Percentiles rank a stretch among this genome's conserved stretches.
phyloP scores from a whole-genome alignment of 1,139 yeast species.

The Komagataea norvegica region DNA sequence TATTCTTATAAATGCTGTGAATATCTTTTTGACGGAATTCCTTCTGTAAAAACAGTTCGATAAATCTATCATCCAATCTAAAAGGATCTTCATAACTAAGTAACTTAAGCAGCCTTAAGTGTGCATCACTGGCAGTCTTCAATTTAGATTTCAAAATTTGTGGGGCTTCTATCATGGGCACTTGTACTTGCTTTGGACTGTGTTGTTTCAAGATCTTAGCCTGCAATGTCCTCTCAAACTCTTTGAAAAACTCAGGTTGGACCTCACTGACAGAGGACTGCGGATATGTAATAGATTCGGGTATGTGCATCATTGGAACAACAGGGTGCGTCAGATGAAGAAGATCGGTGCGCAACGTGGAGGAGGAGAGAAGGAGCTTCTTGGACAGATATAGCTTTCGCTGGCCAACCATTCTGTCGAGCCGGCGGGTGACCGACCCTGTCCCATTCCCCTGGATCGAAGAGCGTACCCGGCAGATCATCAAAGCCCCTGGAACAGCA shows the following conservation, averaged over 20 bases:
- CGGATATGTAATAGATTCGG: background rate
- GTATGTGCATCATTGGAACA: background rate
- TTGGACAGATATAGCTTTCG: slow-evolving; percentile 10
- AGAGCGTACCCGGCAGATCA: slow-evolving; percentile 1
- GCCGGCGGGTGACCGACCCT: slow-evolving; percentile 1
- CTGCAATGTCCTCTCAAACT: slow-evolving; percentile 5
- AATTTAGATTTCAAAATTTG: slow-evolving; percentile 3
- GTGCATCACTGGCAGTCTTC: slow-evolving; percentile 15
- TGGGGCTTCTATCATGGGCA: background rate
- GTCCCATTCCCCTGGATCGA: background rate
- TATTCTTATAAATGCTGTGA: background rate
- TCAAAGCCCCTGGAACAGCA: background rate
- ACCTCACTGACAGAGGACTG: background rate
- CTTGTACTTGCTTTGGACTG: background rate
- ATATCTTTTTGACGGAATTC: slow-evolving; percentile 3
- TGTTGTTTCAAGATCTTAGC: slow-evolving; percentile 1
- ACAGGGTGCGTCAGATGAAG: slow-evolving; percentile 8
- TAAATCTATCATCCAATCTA: slow-evolving; percentile 8
- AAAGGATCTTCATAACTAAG: slow-evolving; percentile 12
- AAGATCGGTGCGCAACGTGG: background rate
- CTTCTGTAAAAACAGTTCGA: slow-evolving; percentile 10
- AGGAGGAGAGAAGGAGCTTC: slow-evolving; percentile 2
- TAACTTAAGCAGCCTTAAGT: slow-evolving; percentile 14
- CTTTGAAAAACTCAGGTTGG: slow-evolving; percentile 3
- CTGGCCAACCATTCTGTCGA: slow-evolving; percentile 2